A percentile compares a stretch with the other conserved stretches of the same genome.
Evolutionary conservation across 1,284 basidiomycete genomes (phyloP).

Genomic region (Cryptococcus deneoformans): DNA sequence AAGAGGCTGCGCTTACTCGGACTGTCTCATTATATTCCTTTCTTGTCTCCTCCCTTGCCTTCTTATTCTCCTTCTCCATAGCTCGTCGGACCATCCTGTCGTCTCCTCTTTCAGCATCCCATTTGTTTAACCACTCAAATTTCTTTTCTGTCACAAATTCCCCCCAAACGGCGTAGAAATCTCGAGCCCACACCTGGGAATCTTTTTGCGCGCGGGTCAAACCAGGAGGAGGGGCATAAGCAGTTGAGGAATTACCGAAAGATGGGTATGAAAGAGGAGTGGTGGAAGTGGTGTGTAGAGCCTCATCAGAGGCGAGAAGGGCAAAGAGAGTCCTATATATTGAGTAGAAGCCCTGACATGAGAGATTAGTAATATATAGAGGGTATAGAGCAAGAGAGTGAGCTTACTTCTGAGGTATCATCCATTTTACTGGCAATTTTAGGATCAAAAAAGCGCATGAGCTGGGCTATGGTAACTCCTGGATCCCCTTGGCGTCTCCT

Average conservation of each 20-base stretch:
- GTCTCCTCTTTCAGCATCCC: conserved; percentile 78
- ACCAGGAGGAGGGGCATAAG: conserved; percentile 57
- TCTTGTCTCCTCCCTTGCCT: conserved; percentile 77
- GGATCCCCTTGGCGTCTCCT: conserved; percentile 67
- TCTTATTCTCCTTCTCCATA: conserved; percentile 97
- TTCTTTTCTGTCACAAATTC: conserved; percentile 87
- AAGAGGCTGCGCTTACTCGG: conserved; percentile 56
- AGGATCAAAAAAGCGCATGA: conserved; percentile 82
- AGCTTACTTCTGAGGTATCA: conserved; percentile 64
- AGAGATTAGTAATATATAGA: neutral
- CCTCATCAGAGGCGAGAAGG: conserved; percentile 80
- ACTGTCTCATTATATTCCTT: conserved; percentile 93
- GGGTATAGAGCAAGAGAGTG: neutral
- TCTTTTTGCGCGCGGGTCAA: conserved; percentile 50
- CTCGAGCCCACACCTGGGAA: conserved; percentile 54
- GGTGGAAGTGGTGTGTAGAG: conserved; percentile 54
- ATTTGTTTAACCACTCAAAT: conserved; percentile 85
- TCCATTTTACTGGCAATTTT: conserved; percentile 68
- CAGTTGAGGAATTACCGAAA: conserved; percentile 78
- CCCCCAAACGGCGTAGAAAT: conserved; percentile 84
- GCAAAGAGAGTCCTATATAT: conserved; percentile 87
- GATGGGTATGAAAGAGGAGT: conserved; percentile 61
- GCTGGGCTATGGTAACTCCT: conserved; percentile 74
- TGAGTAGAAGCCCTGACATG: conserved; percentile 76
- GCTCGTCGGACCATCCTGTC: conserved; percentile 79